These are phyloP conservation scores for Phytophthora kernoviae DNA, from an alignment of 352 stramenopile genomes.

Conservation along the genomic window DNA sequence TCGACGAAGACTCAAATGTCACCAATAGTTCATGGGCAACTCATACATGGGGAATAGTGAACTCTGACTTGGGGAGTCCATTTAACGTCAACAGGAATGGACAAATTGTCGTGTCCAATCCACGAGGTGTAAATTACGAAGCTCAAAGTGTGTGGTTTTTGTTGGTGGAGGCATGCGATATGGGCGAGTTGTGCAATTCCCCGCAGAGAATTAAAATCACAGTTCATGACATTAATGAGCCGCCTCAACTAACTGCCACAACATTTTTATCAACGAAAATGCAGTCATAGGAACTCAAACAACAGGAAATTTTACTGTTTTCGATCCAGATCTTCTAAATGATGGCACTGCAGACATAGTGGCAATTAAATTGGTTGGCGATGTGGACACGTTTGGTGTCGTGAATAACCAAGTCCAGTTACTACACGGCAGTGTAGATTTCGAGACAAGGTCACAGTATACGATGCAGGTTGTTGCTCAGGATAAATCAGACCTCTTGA, in stretches of 20 bases:
- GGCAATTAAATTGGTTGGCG: constrained; percentile 4
- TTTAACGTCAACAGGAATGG: constrained; percentile 21
- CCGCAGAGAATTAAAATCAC: constrained; percentile 21
- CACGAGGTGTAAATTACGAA: constrained; percentile 24
- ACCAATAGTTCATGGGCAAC: constrained; percentile 21
- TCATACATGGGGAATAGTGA: constrained; percentile 19
- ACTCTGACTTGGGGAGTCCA: constrained; percentile 8
- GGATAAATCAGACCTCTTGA: constrained; percentile 20
- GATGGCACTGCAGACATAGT: constrained; percentile 15
- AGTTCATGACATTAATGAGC: constrained; percentile 28
- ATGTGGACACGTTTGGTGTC: constrained; percentile 19
- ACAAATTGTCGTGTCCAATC: constrained; percentile 17
- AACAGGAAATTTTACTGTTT: constrained; percentile 19
- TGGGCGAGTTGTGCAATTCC: constrained; percentile 17
- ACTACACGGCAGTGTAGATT: constrained; percentile 18
- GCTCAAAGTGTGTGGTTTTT: constrained; percentile 16
- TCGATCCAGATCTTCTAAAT: constrained; percentile 20
- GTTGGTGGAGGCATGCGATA: constrained; percentile 20
- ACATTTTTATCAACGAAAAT: constrained; percentile 35
- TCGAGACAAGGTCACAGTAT: constrained; percentile 24
- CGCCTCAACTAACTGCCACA: constrained; percentile 8
- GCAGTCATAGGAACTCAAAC: not conserved
- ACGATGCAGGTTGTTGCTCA: constrained; percentile 17
- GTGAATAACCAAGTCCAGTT: constrained; percentile 23
- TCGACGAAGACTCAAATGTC: constrained; percentile 21